A percentile compares a stretch with the other conserved stretches of the same genome.
Conservation (phyloP, 176 grass and related monocot genomes). For the Aegilops sharonensis region DNA sequence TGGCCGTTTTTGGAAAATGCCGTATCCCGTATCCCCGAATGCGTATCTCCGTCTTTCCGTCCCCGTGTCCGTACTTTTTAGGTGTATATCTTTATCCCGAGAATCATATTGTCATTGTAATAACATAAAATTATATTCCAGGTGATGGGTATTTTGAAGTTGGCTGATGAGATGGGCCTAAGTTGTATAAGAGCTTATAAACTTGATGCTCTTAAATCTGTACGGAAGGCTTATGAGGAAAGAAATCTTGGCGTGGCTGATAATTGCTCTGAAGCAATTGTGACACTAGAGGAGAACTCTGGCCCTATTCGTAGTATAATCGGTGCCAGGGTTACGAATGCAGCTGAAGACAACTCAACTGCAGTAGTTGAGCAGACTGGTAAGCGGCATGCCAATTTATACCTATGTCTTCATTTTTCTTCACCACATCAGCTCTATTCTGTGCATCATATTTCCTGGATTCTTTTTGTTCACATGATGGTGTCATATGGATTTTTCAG, state of each 20-base stretch:
- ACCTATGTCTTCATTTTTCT: conserved; percentile 2
- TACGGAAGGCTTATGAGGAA: conserved; percentile 34
- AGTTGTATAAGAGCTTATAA: conserved; percentile 95
- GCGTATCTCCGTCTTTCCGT: too few species aligned
- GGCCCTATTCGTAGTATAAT: conserved; percentile 2
- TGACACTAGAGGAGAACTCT: conserved; percentile 8
- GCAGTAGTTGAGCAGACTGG: conserved; percentile 41
- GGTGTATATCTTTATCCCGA: conserved; percentile 7
- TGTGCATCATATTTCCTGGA: conserved; percentile 1
- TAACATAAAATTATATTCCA: conserved; percentile 56
- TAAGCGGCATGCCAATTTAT: conserved; percentile 28
- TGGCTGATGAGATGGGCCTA: conserved; percentile 92
- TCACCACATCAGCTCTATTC: conserved; percentile 16
- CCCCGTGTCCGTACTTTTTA: too few species aligned
- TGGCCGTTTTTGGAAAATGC: too few species aligned
- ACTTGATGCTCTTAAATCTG: conserved; percentile 96
- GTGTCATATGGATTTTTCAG: not conserved
- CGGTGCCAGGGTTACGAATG: conserved; percentile 10
- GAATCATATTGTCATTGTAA: not conserved
- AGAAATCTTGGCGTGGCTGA: conserved; percentile 32
- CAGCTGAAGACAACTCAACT: conserved; percentile 23
- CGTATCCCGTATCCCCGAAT: too few species aligned
- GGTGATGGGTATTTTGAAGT: conserved; percentile 95
- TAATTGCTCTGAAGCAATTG: conserved; percentile 32
- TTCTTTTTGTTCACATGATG: conserved; percentile 13